Conservation (phyloP, 805 yeast species). For the Isabelozyma pseudorhagii region DNA sequence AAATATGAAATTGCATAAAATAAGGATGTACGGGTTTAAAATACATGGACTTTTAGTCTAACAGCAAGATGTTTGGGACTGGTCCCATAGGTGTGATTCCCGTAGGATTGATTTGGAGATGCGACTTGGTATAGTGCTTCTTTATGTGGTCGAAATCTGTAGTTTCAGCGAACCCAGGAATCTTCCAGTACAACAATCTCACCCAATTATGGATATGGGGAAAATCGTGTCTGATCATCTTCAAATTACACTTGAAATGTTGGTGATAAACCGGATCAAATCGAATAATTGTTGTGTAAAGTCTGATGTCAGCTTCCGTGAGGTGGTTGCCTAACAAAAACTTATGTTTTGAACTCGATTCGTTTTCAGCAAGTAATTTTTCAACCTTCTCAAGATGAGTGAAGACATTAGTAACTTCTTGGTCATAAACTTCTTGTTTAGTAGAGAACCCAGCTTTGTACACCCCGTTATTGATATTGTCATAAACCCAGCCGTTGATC, state of each 20-base stretch:
- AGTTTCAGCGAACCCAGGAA: conserved; percentile 69
- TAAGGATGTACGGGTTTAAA: background rate
- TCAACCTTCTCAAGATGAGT: conserved; percentile 69
- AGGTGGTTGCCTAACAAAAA: conserved; percentile 59
- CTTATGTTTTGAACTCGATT: conserved; percentile 22
- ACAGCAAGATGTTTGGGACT: conserved; percentile 59
- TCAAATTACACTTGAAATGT: conserved; percentile 90
- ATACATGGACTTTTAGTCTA: conserved; percentile 1
- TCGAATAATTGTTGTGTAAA: conserved; percentile 82
- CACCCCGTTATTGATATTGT: conserved; percentile 86
- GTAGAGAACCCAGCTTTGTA: conserved; percentile 91
- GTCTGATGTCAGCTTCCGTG: conserved; percentile 89
- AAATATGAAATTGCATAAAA: no score
- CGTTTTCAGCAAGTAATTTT: conserved; percentile 47
- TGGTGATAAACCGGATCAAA: conserved; percentile 93
- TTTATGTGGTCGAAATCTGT: conserved; percentile 90
- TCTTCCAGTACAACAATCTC: conserved; percentile 75
- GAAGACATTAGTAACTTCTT: conserved; percentile 62
- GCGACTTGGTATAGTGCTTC: conserved; percentile 86
- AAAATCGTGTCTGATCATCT: conserved; percentile 74
- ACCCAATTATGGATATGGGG: conserved; percentile 81
- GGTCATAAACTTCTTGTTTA: conserved; percentile 76
- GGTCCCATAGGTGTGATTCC: conserved; percentile 91
- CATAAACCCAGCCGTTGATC: conserved; percentile 78
- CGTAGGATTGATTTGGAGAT: conserved; percentile 72